These are phyloP conservation scores for Datisca glomerata DNA, from an alignment of 306 rosid genomes.

Conservation along the genomic window DNA sequence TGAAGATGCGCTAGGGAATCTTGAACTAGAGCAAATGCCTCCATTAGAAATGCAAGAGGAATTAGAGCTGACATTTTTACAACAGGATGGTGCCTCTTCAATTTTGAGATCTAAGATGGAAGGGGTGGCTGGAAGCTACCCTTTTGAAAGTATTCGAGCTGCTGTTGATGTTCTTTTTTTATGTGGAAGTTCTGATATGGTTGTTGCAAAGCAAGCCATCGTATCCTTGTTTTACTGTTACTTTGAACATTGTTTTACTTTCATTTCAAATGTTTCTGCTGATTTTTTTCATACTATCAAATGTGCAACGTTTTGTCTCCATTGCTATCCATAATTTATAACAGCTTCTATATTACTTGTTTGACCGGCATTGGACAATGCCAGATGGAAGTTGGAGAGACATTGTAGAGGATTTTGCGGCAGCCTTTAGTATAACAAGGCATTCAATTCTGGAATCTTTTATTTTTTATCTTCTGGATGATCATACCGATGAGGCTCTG, in stretches of 20 bases:
- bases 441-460: slow-evolving; percentile 69
- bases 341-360: slow-evolving; percentile 85
- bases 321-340: slow-evolving; percentile 37
- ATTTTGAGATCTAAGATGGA: slow-evolving; percentile 44
- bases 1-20: slow-evolving; percentile 80
- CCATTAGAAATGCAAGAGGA: slow-evolving; percentile 35
- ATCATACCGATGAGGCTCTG: slow-evolving; percentile 72
- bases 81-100: slow-evolving; percentile 33
- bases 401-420: slow-evolving; percentile 72
- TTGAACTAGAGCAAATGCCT: slow-evolving; percentile 52
- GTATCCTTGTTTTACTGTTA: slow-evolving; percentile 53
- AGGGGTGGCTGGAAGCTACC: slow-evolving; percentile 54
- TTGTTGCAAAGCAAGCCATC: slow-evolving; percentile 90
- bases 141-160: slow-evolving; percentile 65
- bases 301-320: slow-evolving; percentile 5
- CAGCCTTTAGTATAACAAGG: slow-evolving; percentile 62
- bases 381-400: slow-evolving; percentile 80
- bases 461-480: slow-evolving; percentile 79
- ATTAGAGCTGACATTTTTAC: slow-evolving; percentile 46
- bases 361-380: slow-evolving; percentile 83
- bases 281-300: slow-evolving; percentile 3
- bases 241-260: slow-evolving; percentile 1
- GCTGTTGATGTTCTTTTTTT: slow-evolving; percentile 86
- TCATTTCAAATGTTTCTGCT: slow-evolving; percentile 3
- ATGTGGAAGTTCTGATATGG: slow-evolving; percentile 69